A percentile compares a stretch with the other conserved stretches of the same genome.
phyloP scores from a whole-genome alignment of 2,329 filamentous ascomycete genomes.

The Botrytis squamosa region DNA sequence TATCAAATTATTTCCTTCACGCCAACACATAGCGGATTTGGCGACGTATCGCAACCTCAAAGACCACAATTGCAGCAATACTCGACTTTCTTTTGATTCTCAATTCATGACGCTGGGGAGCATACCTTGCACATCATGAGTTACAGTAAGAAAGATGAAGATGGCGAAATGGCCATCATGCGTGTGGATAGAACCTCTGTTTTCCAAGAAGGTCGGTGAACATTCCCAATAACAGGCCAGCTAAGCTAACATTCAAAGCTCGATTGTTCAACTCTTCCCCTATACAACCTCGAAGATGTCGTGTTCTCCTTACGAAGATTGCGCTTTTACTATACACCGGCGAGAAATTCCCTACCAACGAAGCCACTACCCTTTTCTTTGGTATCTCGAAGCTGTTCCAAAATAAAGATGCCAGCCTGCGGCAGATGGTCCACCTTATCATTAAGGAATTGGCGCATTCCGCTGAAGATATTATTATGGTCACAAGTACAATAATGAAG shows the following conservation, averaged over 20 bases:
- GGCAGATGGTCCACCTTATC: constrained; percentile 97
- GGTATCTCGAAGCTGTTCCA: constrained; percentile 99
- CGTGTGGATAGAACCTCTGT: constrained; percentile 97
- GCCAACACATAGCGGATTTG: constrained; percentile 28
- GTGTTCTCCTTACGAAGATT: constrained; percentile 96
- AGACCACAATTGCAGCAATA: constrained; percentile 21
- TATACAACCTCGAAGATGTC: constrained; percentile 95
- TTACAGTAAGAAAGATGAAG: constrained; percentile 99
- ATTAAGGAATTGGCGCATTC: constrained; percentile 96
- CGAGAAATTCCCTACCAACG: constrained; percentile 93
- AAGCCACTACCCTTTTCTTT: constrained; percentile 98
- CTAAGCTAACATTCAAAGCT: constrained; percentile 57
- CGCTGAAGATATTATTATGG: constrained; percentile 99
- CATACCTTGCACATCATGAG: constrained; percentile 63
- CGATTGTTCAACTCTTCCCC: constrained; percentile 97
- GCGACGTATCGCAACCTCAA: constrained; percentile 35
- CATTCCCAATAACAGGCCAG: constrained; percentile 34
- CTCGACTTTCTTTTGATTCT: constrained; percentile 29
- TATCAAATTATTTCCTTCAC: constrained; percentile 4
- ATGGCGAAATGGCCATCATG: constrained; percentile 88
- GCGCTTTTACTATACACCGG: constrained; percentile 94
- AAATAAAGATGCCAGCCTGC: constrained; percentile 96
- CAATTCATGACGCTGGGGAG: constrained; percentile 42
- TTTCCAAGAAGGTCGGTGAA: constrained; percentile 85
- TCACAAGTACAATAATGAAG: constrained; percentile 99